Evolutionary conservation across 139 green algal genomes (phyloP), one percentile per base, ranked within the genome.

Genomic region (Coccomyxa sp.): DNA sequence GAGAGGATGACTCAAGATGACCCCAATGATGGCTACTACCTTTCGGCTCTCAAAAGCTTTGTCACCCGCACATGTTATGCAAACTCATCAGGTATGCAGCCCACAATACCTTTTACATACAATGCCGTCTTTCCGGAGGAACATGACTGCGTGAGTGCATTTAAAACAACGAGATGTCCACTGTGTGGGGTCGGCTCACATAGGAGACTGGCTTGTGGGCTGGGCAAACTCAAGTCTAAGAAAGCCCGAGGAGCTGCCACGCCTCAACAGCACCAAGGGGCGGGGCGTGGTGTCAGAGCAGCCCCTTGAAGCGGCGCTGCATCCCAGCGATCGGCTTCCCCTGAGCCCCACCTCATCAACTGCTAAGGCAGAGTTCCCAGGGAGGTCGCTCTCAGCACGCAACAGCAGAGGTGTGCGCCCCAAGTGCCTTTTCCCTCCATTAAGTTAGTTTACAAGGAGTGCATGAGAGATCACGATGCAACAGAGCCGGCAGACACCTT

Each of bases 151-250:
- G 25, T 51, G 11, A 79, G 25, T 79, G 74, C 28, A 10, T 79
- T 32, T 1, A 27, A 79, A n/a, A 0, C 7, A 31, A 21, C 11
- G 25, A 32, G 31, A 10, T n/a, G 51, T 67, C 7, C 23, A 17
- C n/a, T 23, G n/a, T 30, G 13, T 13, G 38, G 38, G 38, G 3
- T 51, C 3, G 38, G 3, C 3, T 51, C 38, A 51, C 7, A 51
- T 51, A 51, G 38, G 38, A 51, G 38, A 51, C 38, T 51, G 38
- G 38, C 38, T 51, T 51, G 63, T 71, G 63, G 91, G 92, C 9
- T 98, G 92, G 93, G 88, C 93, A 79, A 97, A 97, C 87, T 86
- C 83, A 77, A 91, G 82, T 12, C 87, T 98, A 51, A 87, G 94
- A 30, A 85, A 84, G 76, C 81, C 91, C 27, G 30, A 90, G 58